Percentiles rank a stretch among this genome's conserved stretches.
Conservation (phyloP, 176 grass and related monocot species). For the Pharus latifolius region DNA sequence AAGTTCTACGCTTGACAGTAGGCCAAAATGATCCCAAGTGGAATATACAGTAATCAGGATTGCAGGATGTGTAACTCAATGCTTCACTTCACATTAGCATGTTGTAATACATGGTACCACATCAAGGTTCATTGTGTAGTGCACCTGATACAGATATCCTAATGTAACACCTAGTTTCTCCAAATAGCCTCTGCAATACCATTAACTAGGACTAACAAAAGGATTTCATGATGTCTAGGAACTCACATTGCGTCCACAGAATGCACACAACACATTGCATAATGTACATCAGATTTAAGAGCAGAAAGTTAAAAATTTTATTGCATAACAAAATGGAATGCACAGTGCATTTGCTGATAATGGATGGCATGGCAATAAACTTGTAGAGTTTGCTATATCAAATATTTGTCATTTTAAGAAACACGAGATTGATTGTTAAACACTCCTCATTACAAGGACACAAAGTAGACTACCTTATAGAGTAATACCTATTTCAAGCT, state of each 20-base stretch:
- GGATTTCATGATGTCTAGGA: neutral
- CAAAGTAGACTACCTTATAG: neutral
- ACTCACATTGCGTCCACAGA: neutral
- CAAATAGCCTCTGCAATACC: neutral
- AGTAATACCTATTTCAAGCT: conserved; percentile 65
- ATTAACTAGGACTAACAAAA: neutral
- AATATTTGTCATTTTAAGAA: neutral
- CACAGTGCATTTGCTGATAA: neutral
- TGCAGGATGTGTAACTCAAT: too few relatives aligned
- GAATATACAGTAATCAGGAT: too few relatives aligned
- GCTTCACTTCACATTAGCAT: neutral
- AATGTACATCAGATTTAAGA: neutral
- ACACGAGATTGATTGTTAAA: neutral
- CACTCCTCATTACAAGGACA: neutral
- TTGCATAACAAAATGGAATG: neutral
- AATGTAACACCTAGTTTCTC: neutral
- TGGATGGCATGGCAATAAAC: neutral
- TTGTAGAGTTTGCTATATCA: neutral
- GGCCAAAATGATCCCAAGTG: too few relatives aligned
- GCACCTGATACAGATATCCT: neutral
- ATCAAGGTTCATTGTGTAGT: neutral
- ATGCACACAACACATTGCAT: neutral
- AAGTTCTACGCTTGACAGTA: too few relatives aligned
- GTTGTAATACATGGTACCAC: neutral
- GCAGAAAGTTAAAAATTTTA: neutral